phyloP scores from a whole-genome alignment of 768 basidiomycete species.

The Boletus rex-veris region DNA sequence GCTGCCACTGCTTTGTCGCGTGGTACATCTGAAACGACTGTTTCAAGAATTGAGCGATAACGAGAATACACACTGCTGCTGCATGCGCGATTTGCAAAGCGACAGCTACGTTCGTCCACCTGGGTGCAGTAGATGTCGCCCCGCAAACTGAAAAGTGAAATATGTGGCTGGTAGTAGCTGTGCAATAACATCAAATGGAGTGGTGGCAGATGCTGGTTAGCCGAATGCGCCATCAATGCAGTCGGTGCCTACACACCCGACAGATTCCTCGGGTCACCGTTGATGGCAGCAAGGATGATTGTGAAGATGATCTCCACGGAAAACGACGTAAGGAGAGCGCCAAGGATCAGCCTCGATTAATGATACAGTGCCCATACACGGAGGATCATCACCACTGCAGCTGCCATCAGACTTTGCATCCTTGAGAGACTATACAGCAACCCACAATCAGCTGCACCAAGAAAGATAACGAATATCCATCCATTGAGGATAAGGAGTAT shows the following conservation, averaged over 20 bases:
- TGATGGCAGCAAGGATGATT: background rate
- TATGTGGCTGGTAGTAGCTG: background rate
- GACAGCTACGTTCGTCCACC: background rate
- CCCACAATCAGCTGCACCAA: slow-evolving; percentile 4
- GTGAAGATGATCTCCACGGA: background rate
- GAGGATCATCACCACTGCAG: slow-evolving; percentile 1
- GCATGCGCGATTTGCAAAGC: background rate
- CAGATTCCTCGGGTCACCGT: background rate
- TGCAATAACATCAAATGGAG: background rate
- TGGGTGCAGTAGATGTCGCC: too few species aligned
- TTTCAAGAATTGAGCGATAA: background rate
- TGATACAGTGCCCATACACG: slow-evolving; percentile 2
- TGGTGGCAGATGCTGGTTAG: background rate
- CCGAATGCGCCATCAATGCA: background rate
- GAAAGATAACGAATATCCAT: slow-evolving; percentile 3
- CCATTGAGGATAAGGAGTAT: background rate
- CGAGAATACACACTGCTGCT: background rate
- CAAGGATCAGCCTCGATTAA: background rate
- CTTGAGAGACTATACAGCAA: background rate
- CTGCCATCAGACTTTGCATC: background rate
- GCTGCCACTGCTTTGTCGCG: background rate
- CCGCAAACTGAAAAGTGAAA: background rate
- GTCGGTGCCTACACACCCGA: background rate
- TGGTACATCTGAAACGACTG: background rate
- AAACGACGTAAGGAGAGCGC: background rate